Conservation (phyloP, 2,329 filamentous ascomycete species). For the Massarina eburnea region DNA sequence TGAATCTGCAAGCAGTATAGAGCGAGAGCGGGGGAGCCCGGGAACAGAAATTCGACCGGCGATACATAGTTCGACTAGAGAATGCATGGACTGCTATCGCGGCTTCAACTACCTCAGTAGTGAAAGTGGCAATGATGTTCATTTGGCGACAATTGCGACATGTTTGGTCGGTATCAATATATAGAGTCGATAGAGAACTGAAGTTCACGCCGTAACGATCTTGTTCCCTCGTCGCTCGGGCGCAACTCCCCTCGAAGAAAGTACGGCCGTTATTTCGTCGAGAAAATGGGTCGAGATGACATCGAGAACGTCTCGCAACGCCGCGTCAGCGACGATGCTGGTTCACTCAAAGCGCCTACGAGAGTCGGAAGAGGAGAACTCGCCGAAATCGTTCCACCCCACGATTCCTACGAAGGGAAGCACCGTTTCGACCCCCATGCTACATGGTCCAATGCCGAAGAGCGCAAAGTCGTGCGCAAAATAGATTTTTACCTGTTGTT, state of each 20-base stretch:
- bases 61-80: conserved; percentile 7
- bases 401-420: conserved; percentile 58
- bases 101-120: conserved; percentile 17
- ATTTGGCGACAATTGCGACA: conserved; percentile 24
- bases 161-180: conserved; percentile 1
- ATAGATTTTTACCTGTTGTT: conserved; percentile 39
- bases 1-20: conserved; percentile 5
- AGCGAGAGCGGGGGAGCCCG: conserved; percentile 1
- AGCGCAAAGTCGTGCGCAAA: conserved; percentile 56
- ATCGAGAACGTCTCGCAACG: conserved; percentile 22
- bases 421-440: conserved; percentile 60
- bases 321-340: conserved; percentile 25
- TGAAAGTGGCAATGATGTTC: conserved; percentile 17
- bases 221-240: no score
- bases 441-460: conserved; percentile 59
- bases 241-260: no score
- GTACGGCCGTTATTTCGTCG: neutral
- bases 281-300: conserved; percentile 13
- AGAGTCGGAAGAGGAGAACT: conserved; percentile 31
- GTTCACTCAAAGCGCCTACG: conserved; percentile 24
- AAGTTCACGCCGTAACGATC: neutral
- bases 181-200: neutral
- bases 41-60: neutral
- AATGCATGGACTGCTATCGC: neutral
- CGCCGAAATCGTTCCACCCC: conserved; percentile 42